These are phyloP conservation scores for Bisporella sp. DNA, from an alignment of 2,329 filamentous ascomycete species.

Conservation along the genomic window DNA sequence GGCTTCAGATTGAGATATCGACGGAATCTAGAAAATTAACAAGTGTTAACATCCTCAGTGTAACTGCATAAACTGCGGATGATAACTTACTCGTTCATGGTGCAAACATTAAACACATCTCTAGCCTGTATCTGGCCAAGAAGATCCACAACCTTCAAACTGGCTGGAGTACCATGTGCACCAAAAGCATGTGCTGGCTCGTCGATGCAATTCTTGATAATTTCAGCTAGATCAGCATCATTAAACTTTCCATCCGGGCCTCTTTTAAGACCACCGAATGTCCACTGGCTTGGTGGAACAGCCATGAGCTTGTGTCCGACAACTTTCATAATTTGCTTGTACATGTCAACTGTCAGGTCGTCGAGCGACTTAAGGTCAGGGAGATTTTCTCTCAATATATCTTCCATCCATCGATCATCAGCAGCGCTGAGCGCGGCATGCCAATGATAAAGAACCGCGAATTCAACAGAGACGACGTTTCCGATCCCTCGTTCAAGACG, in stretches of 20 bases:
- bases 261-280: conserved; percentile 33
- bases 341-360: conserved; percentile 32
- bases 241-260: conserved; percentile 34
- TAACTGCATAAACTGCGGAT: background rate
- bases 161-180: conserved; percentile 39
- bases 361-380: conserved; percentile 29
- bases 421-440: conserved; percentile 67
- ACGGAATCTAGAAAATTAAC: conserved; percentile 28
- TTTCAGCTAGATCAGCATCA: conserved; percentile 36
- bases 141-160: conserved; percentile 39
- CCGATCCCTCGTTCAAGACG: conserved; percentile 49
- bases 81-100: conserved; percentile 36
- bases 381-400: background rate
- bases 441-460: conserved; percentile 83
- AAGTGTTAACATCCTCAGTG: background rate
- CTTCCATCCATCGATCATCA: conserved; percentile 68
- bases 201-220: conserved; percentile 39
- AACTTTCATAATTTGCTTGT: conserved; percentile 37
- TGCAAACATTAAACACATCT: conserved; percentile 41
- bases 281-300: background rate
- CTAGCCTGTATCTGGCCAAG: conserved; percentile 40
- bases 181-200: conserved; percentile 45
- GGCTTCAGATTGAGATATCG: conserved; percentile 43
- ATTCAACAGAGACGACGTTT: conserved; percentile 78
- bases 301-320: background rate